phyloP scores from a whole-genome alignment of 1,284 basidiomycete genomes.

The Phellopilus nigrolimitatus region DNA sequence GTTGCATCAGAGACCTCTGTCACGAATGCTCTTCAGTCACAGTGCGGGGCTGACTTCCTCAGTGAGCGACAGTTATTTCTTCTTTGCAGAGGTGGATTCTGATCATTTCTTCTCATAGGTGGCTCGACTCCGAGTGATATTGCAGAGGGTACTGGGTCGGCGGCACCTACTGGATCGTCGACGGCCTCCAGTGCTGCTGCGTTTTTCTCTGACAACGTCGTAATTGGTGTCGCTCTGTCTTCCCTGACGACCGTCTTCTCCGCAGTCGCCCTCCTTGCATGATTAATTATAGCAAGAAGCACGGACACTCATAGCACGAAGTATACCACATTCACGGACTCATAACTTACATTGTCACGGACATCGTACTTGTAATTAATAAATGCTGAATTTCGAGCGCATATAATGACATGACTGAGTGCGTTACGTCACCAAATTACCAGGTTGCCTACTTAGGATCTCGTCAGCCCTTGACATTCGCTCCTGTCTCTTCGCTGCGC shows the following conservation, averaged over 20 bases:
- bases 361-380: background rate
- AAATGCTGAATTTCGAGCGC: background rate
- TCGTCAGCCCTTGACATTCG: too few species aligned
- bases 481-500: too few species aligned
- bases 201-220: conserved; percentile 20
- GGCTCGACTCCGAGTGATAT: conserved; percentile 36
- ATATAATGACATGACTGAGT: background rate
- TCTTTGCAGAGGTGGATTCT: background rate
- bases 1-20: conserved; percentile 29
- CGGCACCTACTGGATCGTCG: conserved; percentile 26
- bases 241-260: conserved; percentile 14
- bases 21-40: conserved; percentile 28
- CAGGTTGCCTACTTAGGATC: background rate
- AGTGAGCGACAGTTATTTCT: conserved; percentile 15
- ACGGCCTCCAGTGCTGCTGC: conserved; percentile 27
- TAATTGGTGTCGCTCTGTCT: conserved; percentile 13
- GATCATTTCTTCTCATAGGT: conserved; percentile 17
- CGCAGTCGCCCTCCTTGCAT: conserved; percentile 16
- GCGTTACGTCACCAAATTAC: too few species aligned
- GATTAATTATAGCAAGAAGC: conserved; percentile 10
- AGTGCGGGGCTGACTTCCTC: conserved; percentile 48
- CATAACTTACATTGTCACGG: background rate
- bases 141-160: conserved; percentile 32
- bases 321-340: background rate
- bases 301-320: background rate